Conservation (phyloP, 441 rosid species). For the Pelargonium australe region DNA sequence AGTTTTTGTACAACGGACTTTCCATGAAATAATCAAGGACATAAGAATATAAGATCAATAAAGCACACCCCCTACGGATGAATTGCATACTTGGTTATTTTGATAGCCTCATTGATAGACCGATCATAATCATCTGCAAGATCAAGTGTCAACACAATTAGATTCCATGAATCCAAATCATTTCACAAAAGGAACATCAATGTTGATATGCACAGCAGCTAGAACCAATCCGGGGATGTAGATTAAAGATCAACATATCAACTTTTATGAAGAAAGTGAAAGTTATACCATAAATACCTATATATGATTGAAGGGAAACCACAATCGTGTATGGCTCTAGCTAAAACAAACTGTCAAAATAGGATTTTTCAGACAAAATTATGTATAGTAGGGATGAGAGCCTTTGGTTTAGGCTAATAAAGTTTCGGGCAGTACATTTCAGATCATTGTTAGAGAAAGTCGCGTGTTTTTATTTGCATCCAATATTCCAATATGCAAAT, state of each 20-base stretch:
- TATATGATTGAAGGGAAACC: not conserved
- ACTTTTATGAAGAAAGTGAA: not conserved
- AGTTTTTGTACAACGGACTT: not conserved
- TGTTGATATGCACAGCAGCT: not conserved
- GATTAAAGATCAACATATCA: not conserved
- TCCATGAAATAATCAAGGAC: not conserved
- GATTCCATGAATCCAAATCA: not conserved
- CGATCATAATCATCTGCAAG: constrained; percentile 95
- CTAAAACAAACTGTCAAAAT: not conserved
- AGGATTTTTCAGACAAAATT: not conserved
- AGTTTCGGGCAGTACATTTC: not conserved
- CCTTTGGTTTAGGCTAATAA: not conserved
- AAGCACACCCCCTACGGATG: constrained; percentile 5
- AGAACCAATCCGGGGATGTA: not conserved
- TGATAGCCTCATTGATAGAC: constrained; percentile 95
- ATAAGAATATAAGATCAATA: not conserved
- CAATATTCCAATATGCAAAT: too few species aligned
- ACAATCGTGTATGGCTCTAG: not conserved
- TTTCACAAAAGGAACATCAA: not conserved
- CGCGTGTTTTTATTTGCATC: not conserved
- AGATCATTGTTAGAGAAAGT: not conserved
- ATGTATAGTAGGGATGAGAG: not conserved
- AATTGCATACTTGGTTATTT: constrained; percentile 73
- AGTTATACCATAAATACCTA: not conserved
- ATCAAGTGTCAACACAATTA: constrained; percentile 16